Base-by-base conservation (phyloP, 371 early-diverging fungal genomes). In the Mortierella sp. region DNA sequence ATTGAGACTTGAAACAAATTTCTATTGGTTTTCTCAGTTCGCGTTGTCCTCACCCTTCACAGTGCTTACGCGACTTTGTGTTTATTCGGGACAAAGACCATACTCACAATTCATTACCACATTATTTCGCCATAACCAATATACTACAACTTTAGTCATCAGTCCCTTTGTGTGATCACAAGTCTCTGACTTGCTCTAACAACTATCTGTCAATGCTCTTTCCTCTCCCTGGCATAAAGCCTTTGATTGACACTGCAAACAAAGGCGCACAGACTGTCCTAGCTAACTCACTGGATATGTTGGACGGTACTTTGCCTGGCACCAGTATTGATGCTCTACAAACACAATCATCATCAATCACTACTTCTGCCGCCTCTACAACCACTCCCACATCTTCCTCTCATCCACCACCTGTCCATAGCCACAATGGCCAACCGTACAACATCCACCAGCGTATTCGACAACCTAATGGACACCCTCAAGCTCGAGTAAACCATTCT, bases 391-490 rank as follows among this genome's bases (percentile, higher is more conserved):
- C 32, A 51, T n/a, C 62, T 5, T 17, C 64, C 3, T 69, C 78
- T 19, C 71, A 70, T 19, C 75, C 80, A 15, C 74, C 80, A 0
- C 75, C 80, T 12, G 72, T 61, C 19, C 61, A 72, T 10, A 67
- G 22, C 29, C 47, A 72, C 29, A 53, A 62, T 28, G 45, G 58
- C 28, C 72, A 72, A 51, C 49, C 55, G 3, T 73, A 66, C 60
- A 70, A 79, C 43, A 64, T 79, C 53, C 79, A 72, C 28, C 71
- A 64, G n/a, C 72, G 79, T 17, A 58, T 80, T 17, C 81, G 71
- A 2, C 74, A 72, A 42, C 55, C 51, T 12, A 62, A 64, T 1
- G 61, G 45, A 6, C 65, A 66, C 17, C 43, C 49, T 31, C 63
- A 61, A n/a, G 58, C 59, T n/a, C 55, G 74, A 19, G 32, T 34